A percentile compares a stretch with the other conserved stretches of the same genome.
These are phyloP conservation scores for Coffea canephora DNA, from an alignment of 257 asterid species.

Conservation along the genomic window DNA sequence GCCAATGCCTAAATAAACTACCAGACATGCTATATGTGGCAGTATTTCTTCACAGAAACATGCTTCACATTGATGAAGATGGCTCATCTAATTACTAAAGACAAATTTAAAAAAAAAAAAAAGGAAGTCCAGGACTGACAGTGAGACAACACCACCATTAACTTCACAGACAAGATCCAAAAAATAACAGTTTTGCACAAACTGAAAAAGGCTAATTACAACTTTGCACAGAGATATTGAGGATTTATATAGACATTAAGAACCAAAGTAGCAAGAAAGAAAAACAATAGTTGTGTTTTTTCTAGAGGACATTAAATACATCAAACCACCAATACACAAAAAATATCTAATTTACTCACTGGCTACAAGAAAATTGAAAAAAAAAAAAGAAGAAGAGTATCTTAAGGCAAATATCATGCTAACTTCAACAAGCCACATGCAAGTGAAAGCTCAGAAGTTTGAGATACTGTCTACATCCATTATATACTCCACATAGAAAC, in stretches of 20 bases:
- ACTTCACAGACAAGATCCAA: neutral
- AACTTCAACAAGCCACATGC: neutral
- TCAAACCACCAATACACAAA: neutral
- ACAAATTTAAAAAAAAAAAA: too few relatives aligned
- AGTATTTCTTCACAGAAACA: neutral
- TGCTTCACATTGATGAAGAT: neutral
- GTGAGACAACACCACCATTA: neutral
- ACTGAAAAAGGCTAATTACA: neutral
- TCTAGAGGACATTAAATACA: neutral
- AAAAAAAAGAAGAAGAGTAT: neutral
- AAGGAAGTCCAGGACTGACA: too few relatives aligned
- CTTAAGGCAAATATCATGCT: neutral
- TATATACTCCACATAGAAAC: neutral
- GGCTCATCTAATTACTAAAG: too few relatives aligned
- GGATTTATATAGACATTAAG: neutral
- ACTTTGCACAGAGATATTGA: neutral
- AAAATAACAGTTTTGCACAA: neutral
- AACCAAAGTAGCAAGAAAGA: too few relatives aligned
- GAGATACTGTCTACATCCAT: neutral
- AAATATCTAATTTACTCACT: too few relatives aligned
- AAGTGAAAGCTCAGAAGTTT: neutral
- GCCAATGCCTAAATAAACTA: neutral
- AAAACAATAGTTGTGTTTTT: neutral
- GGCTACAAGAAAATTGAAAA: neutral
- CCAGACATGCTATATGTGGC: neutral